These are phyloP conservation scores for Geranium brycei DNA, from an alignment of 345 rosid species.

Conservation along the genomic window DNA sequence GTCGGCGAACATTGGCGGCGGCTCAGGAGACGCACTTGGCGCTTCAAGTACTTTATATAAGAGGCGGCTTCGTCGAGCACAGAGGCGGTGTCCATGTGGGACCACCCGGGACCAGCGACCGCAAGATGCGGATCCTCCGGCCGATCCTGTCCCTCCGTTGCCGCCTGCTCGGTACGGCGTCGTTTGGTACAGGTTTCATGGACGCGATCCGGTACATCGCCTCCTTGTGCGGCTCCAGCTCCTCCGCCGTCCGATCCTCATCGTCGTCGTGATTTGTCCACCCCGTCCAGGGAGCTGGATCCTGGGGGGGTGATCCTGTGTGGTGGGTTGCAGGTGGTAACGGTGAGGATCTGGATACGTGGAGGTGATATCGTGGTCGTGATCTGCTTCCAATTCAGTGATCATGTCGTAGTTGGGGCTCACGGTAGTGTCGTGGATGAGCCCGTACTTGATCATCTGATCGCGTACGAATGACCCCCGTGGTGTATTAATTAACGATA, in stretches of 20 bases:
- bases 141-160: slow-evolving; percentile 83
- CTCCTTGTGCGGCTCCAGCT: slow-evolving; percentile 84
- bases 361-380: too few relatives aligned
- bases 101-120: slow-evolving; percentile 86
- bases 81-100: slow-evolving; percentile 90
- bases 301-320: too few relatives aligned
- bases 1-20: slow-evolving; percentile 1
- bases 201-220: slow-evolving; percentile 91
- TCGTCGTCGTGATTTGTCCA: slow-evolving; percentile 6
- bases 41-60: slow-evolving; percentile 88
- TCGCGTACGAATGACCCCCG: too few relatives aligned
- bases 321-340: too few relatives aligned
- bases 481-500: too few relatives aligned
- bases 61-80: slow-evolving; percentile 90
- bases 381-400: too few relatives aligned
- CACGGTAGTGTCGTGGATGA: too few relatives aligned
- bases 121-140: slow-evolving; percentile 79
- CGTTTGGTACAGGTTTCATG: slow-evolving; percentile 90
- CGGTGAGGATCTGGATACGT: too few relatives aligned
- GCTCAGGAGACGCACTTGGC: slow-evolving; percentile 42
- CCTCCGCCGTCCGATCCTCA: slow-evolving; percentile 41
- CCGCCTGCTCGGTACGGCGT: slow-evolving; percentile 59
- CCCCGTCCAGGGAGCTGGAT: too few relatives aligned
- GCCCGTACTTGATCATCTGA: too few relatives aligned
- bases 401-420: too few relatives aligned